Base-by-base conservation (phyloP, 306 rosid species). In the Cicer pinnatifidum region DNA sequence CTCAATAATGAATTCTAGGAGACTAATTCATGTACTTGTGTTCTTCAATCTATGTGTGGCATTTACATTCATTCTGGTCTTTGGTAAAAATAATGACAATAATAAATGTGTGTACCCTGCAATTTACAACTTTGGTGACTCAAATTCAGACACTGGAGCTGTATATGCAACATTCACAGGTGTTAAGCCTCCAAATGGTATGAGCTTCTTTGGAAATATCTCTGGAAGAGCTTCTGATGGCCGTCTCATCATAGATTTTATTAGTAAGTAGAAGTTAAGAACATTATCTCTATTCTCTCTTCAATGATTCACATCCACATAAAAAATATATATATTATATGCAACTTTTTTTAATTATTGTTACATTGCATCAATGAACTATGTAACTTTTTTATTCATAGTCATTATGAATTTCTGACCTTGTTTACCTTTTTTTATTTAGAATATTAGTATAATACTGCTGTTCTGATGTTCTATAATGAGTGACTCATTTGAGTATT, bases 101-200 rank as follows among this genome's bases (percentile, higher is more conserved):
- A 23, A 23, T 23, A 23, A 23, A 23, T 23, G 33, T 23, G 3
- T 23, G 77, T 88, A 78, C 78, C 89, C 89, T 1, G 98, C 92
- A 12, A 71, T 89, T 19, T 90, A 85, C 88, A 92, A 92, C 84
- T 92, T 92, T 73, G 97, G 98, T 0, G 97, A 90, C 85, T 92
- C 97, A 77, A 92, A 92, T 72, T 92, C 98, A 1, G 98, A 92
- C 76, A 92, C 97, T 2, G 96, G 97, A 41, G 93, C 83, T 40
- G 63, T 72, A 35, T 85, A 84, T 51, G 98, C 97, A 13, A 85
- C 94, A 8, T 81, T 92, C 15, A 44, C 83, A 0, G 72, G 56
- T 16, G 58, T 84, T 43, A 65, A 56, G n/a, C 78, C 91, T 19
- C 98, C 98, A 11, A 89, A 90, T 73, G 98, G 98, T 6, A 87